Base-by-base conservation (phyloP, 2,329 filamentous ascomycete genomes). In the Diaporthe capsici region DNA sequence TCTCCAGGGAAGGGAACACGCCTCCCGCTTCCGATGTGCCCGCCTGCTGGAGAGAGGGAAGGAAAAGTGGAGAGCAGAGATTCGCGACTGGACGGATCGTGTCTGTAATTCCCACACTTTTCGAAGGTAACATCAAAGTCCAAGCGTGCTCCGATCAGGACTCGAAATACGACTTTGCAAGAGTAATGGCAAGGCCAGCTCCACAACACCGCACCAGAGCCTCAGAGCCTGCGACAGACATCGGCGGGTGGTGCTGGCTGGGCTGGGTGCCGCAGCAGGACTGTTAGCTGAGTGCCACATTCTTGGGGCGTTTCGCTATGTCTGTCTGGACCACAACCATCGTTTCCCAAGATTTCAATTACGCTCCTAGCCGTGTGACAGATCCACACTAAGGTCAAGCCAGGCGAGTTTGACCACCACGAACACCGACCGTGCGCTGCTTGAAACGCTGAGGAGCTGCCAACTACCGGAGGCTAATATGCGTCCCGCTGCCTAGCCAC, bases 291-390 rank as follows among this genome's bases (percentile, higher is more conserved):
- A 42, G 31, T 70, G n/a, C 65, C 65, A 70, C 65, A 55, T 5
- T 70, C 65, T 55, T 55, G 49, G 65, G 49, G 65, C 34, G 65
- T 70, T 70, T 70, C 65, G 65, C 65, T 28, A 70, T 55, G 49
- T 42, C 15, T 70, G 65, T 28, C 65, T 55, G 65, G 65, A 22
- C 34, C 49, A 9, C 65, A 53, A 28, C 65, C 65, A 55, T 70
- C 49, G 65, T 70, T 70, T 37, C 65, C 49, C 47, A 55, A 55
- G 34, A 55, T 70, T 70, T 42, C 65, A 70, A 42, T 70, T 55
- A 70, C 65, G 65, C 49, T 70, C 65, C 65, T 55, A 31, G 65
- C 65, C 25, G 65, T 70, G 65, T 70, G 65, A 70, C 65, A 70
- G 49, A 70, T 70, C 15, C 65, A 55, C 65, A 70, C 65, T 70